Base-by-base conservation (phyloP, 1,284 basidiomycete genomes). In the Cryptococcus sp. region DNA sequence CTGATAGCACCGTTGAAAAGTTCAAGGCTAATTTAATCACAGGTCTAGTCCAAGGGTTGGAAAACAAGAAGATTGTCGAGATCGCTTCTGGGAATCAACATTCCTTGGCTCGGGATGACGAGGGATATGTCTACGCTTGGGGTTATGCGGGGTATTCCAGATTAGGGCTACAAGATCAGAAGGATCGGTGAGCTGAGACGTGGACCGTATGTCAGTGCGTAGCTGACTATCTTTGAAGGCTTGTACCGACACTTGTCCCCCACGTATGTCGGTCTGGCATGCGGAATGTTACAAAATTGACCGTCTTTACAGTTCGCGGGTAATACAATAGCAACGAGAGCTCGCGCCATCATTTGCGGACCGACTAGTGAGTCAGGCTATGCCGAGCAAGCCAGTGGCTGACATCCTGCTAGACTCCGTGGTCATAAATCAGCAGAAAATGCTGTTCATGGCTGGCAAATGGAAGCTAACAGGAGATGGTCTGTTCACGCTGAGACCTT, bases 381-480 rank as follows among this genome's bases (percentile, higher is more conserved):
- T 19, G 22, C 22, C 13, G 8, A 34, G 13, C 29, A 34, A 34
- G 29, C 29, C 29, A 10, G 8, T 26, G 22, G 40, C 46, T 58
- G 45, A 61, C 34, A n/a, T 26, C 63, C 26, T 8, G 20, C 4
- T 54, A 76, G 74, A 62, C 72, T 89, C 89, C 7, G 85, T 89
- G 1, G 89, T 95, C 19, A 82, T 97, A 25, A 91, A 97, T 74
- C 84, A 83, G 45, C 88, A 90, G 70, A 82, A 84, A 20, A 88
- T 91, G 84, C 91, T 87, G 67, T 62, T 63, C 46, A 69, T 79
- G 46, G 73, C 77, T 41, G 72, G 71, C 13, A 77, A 91, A 85
- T 96, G 91, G 89, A 96, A 95, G 78, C 88, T 87, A 58, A 90
- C 89, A 1, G 94, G 93, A 16, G 93, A 95, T 76, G 93, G 93